Evolutionary conservation across 169 alveolate species (phyloP), one percentile per base, ranked within the genome.

Genomic region (Plasmodium malariae): DNA sequence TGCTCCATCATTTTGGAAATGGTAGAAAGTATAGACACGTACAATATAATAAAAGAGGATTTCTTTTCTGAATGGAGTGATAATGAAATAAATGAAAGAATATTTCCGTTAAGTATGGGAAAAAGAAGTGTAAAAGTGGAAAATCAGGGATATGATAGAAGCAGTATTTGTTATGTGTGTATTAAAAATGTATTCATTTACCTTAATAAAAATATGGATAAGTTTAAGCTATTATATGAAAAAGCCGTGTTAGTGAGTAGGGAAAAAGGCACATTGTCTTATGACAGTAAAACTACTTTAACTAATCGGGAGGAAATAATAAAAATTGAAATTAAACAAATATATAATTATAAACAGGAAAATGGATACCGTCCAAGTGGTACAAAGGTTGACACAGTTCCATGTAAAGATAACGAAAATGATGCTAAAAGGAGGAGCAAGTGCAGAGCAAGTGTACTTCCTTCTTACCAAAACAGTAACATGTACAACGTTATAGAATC

Each of bases 301-400:
- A 12, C 26, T 48, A 65, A 7, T 65, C 34, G 30, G 1, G 89
- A 63, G 63, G 89, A 68, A 49, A 37, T 63, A 45, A 51, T 78
- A 17, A 78, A 78, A 78, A 28, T 78, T 36, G 78, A 78, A 63
- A 36, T 78, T 17, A 19, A 63, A n/a, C 57, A 78, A 21, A 54
- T 78, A 55, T 28, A 7, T 1, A 78, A 78, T 60, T 2, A 45
- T 62, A 55, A 63, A 45, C 36, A 0, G 0, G 9, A 28, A 30
- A 37, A 51, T n/a, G n/a, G n/a, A n/a, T n/a, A n/a, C n/a, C n/a
- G n/a, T n/a, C n/a, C n/a, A n/a, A n/a, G n/a, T n/a, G n/a, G n/a
- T n/a, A n/a, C n/a, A n/a, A n/a, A n/a, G n/a, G n/a, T n/a, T n/a
- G n/a, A n/a, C n/a, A n/a, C n/a, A n/a, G n/a, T n/a, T n/a, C n/a